Conservation (phyloP, 2,329 filamentous ascomycete genomes). For the Endoconidiophora laricicola region DNA sequence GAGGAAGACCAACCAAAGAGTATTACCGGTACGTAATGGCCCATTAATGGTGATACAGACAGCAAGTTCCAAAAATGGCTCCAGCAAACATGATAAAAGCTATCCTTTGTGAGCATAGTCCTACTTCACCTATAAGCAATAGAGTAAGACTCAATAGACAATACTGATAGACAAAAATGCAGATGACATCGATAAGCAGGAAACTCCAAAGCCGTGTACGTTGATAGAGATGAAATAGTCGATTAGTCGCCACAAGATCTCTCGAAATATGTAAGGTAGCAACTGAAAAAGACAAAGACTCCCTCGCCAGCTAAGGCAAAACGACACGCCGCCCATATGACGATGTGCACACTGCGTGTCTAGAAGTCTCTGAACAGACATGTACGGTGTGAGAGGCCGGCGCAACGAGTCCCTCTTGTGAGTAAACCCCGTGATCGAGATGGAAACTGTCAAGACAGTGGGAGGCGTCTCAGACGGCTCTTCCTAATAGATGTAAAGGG, state of each 20-base stretch:
- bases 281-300: background rate
- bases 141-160: no score
- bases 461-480: conserved; percentile 25
- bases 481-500: conserved; percentile 21
- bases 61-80: no score
- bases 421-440: conserved; percentile 13
- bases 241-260: no score
- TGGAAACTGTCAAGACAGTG: conserved; percentile 14
- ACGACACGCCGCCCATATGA: conserved; percentile 17
- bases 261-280: background rate
- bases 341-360: conserved; percentile 19
- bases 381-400: conserved; percentile 11
- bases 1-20: background rate
- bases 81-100: background rate
- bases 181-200: no score
- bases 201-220: no score
- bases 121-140: no score
- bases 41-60: background rate
- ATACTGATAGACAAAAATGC: no score
- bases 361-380: conserved; percentile 6
- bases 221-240: no score
- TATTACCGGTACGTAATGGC: background rate
- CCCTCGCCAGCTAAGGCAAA: background rate
- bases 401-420: conserved; percentile 4
- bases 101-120: background rate